Percentiles rank a stretch among this genome's conserved stretches.
phyloP scores from a whole-genome alignment of 208 protist genomes.

The Trichomonas vaginalis region DNA sequence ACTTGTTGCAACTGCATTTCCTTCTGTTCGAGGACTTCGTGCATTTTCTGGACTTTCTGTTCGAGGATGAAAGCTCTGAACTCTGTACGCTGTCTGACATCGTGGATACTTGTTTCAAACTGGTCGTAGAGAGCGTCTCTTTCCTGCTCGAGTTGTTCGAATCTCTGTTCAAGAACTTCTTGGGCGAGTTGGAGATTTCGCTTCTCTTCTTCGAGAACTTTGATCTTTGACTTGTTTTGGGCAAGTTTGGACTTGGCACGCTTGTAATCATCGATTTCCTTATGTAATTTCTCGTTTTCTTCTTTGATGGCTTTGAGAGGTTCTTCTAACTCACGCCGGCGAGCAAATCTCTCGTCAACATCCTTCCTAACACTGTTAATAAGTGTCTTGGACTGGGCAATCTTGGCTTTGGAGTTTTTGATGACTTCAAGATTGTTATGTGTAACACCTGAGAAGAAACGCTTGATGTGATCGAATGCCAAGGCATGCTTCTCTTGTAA shows the following conservation, averaged over 20 bases:
- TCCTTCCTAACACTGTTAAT: not conserved
- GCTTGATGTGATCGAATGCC: not conserved
- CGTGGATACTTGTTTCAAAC: not conserved
- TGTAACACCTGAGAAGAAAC: not conserved
- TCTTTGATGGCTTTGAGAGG: not conserved
- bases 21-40: not conserved
- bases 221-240: not conserved
- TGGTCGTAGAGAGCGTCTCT: not conserved
- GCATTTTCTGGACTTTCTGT: not conserved
- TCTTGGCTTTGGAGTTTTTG: not conserved
- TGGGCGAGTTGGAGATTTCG: not conserved
- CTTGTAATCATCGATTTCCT: not conserved
- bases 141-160: not conserved
- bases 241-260: not conserved
- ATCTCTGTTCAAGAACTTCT: slow-evolving; percentile 13
- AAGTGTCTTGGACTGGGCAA: not conserved
- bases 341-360: not conserved
- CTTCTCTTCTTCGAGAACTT: not conserved
- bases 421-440: not conserved
- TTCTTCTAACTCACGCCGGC: not conserved
- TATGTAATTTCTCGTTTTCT: not conserved
- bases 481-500: not conserved
- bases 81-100: not conserved
- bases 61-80: not conserved
- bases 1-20: slow-evolving; percentile 5